Evolutionary conservation across 1,284 basidiomycete genomes (phyloP).

Genomic region (Microbotryomycetes sp.): DNA sequence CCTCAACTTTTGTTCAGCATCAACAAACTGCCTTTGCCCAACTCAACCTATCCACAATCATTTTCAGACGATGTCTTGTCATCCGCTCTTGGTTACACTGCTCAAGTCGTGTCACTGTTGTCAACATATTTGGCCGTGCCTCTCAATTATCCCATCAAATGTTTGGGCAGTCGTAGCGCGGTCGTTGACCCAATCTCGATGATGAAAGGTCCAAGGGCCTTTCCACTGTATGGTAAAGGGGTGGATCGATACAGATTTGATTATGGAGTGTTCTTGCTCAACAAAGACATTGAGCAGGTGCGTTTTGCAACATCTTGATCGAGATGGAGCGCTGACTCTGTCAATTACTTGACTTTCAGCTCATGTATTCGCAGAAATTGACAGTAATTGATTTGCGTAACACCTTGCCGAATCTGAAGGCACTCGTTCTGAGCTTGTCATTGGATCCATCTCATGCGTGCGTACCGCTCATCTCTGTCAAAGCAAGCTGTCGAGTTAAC

Average conservation of each 20-base stretch:
- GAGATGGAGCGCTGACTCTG: neutral
- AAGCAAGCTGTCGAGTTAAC: too few species aligned
- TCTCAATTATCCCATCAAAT: constrained; percentile 83
- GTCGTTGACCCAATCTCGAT: constrained; percentile 84
- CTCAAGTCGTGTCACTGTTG: constrained; percentile 72
- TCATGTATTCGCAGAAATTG: constrained; percentile 82
- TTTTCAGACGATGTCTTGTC: constrained; percentile 52
- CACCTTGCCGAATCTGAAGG: constrained; percentile 72
- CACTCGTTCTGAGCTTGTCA: constrained; percentile 22
- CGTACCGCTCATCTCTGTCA: neutral
- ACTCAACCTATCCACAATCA: constrained; percentile 51
- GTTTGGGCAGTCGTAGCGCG: constrained; percentile 75
- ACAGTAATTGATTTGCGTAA: constrained; percentile 85
- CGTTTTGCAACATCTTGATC: constrained; percentile 33
- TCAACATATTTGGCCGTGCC: constrained; percentile 67
- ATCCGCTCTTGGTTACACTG: constrained; percentile 72
- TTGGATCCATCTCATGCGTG: constrained; percentile 17
- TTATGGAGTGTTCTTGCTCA: constrained; percentile 92
- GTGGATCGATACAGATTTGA: constrained; percentile 96
- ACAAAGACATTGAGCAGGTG: constrained; percentile 95
- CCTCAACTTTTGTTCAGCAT: constrained; percentile 56
- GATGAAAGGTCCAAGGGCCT: constrained; percentile 91
- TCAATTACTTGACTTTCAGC: constrained; percentile 47
- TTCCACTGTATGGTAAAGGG: constrained; percentile 86
- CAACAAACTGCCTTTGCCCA: constrained; percentile 72